phyloP scores from a whole-genome alignment of 2,329 filamentous ascomycete species.

The Aspergillus fumigatus region DNA sequence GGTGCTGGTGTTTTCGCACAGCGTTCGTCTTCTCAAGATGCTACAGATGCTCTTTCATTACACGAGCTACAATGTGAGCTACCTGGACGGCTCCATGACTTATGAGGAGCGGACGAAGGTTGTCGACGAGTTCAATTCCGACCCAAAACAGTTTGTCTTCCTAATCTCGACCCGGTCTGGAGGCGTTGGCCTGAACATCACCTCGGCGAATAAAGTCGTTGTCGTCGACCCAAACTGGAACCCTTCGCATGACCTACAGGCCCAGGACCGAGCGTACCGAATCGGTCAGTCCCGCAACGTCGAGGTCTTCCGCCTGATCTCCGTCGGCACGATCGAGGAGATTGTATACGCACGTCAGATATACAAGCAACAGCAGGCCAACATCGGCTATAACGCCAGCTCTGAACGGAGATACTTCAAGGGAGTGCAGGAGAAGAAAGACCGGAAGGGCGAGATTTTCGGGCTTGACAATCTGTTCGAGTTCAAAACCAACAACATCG shows the following conservation, averaged over 20 bases:
- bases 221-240: slow-evolving; percentile 99
- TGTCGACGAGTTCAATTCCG: slow-evolving; percentile 88
- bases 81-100: slow-evolving; percentile 77
- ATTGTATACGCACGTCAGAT: slow-evolving; percentile 96
- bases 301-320: slow-evolving; percentile 89
- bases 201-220: slow-evolving; percentile 95
- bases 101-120: slow-evolving; percentile 77
- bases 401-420: slow-evolving; percentile 92
- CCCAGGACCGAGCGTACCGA: slow-evolving; percentile 91
- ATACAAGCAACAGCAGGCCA: slow-evolving; percentile 98
- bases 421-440: slow-evolving; percentile 78
- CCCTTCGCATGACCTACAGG: slow-evolving; percentile 87
- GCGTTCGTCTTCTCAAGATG: slow-evolving; percentile 77
- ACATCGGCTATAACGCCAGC: slow-evolving; percentile 92
- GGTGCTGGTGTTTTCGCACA: slow-evolving; percentile 92
- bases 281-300: slow-evolving; percentile 92
- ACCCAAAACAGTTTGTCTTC: slow-evolving; percentile 86
- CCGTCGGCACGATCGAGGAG: slow-evolving; percentile 89
- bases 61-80: slow-evolving; percentile 86
- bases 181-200: slow-evolving; percentile 92
- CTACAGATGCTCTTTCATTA: slow-evolving; percentile 79
- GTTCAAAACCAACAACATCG: slow-evolving; percentile 71
- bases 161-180: slow-evolving; percentile 92
- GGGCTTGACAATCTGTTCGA: slow-evolving; percentile 82
- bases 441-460: slow-evolving; percentile 89